These are phyloP conservation scores for Allium sativum DNA, from an alignment of 106 monocot genomes.

Conservation along the genomic window DNA sequence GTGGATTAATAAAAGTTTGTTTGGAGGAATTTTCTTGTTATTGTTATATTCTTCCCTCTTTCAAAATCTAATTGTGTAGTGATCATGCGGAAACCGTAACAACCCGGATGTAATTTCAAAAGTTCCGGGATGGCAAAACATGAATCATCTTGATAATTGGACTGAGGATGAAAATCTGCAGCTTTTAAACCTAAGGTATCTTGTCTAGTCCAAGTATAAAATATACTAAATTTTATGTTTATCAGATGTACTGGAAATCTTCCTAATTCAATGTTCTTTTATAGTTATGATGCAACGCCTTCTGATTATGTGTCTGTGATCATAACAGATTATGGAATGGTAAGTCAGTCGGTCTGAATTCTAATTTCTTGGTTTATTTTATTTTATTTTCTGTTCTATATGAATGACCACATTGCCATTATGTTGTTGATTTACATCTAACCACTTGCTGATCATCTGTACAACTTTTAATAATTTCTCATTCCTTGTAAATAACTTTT, in stretches of 20 bases:
- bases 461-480: too few species aligned
- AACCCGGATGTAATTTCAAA: conserved; percentile 79
- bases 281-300: conserved; percentile 92
- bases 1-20: too few species aligned
- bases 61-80: too few species aligned
- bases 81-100: too few species aligned
- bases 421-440: too few species aligned
- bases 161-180: conserved; percentile 77
- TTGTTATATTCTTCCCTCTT: too few species aligned
- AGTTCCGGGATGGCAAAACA: conserved; percentile 50
- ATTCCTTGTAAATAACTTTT: too few species aligned
- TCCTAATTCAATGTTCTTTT: conserved; percentile 11
- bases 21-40: too few species aligned
- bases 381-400: background rate
- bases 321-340: conserved; percentile 98
- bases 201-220: background rate
- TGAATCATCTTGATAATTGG: conserved; percentile 55
- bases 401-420: background rate
- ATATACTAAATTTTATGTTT: background rate
- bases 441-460: too few species aligned
- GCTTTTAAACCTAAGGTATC: conserved; percentile 89
- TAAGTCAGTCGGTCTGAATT: conserved; percentile 17
- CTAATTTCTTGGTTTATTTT: background rate
- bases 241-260: background rate
- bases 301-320: conserved; percentile 90